Evolutionary conservation across 352 stramenopile species (phyloP), one percentile per base, ranked within the genome.

Genomic region (Pilasporangium apinafurcum): DNA sequence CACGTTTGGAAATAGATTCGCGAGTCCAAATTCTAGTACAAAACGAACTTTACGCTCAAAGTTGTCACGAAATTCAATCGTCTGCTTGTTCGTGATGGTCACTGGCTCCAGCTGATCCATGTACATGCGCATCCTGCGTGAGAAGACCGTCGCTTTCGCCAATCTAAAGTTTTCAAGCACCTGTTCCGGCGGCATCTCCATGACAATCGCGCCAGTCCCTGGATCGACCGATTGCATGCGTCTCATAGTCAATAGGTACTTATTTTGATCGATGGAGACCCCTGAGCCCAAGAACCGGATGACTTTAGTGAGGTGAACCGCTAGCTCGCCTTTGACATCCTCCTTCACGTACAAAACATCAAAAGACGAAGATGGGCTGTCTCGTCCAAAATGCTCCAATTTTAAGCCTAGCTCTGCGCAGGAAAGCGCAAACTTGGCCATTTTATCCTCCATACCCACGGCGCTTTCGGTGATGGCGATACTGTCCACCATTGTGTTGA

Each of bases 211-310:
- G 14, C 73, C 68, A 3, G 38, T 73, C 1, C 57, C 47, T 1
- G 56, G 42, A 25, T 77, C 65, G 0, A 67, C 62, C n/a, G 27
- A 44, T n/a, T 69, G 56, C 16, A 41, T 20, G 10, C 60, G 49
- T 24, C 56, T 73, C 0, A 42, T 53, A 6, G 56, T 54, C 3
- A 86, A 35, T 41, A 86, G 52, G 37, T 79, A 86, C 22, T 72
- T 73, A 52, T 81, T 86, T 39, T 83, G 66, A 25, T 86, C 73
- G 28, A 86, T 79, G 5, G 65, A 52, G 1, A 86, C 70, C 0
- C 68, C 58, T 0, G 73, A 67, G 5, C 68, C 70, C 3, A 86
- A 48, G 43, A 86, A 86, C 2, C 69, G 73, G 6, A 82, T 60
- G 27, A 79, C 48, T 29, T 81, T 82, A 9, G 68, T 56, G 5